Percentiles rank a stretch among this genome's conserved stretches.
Evolutionary conservation across 2,329 filamentous ascomycete species (phyloP).

Genomic region (Ophiostoma triangulosporum): DNA sequence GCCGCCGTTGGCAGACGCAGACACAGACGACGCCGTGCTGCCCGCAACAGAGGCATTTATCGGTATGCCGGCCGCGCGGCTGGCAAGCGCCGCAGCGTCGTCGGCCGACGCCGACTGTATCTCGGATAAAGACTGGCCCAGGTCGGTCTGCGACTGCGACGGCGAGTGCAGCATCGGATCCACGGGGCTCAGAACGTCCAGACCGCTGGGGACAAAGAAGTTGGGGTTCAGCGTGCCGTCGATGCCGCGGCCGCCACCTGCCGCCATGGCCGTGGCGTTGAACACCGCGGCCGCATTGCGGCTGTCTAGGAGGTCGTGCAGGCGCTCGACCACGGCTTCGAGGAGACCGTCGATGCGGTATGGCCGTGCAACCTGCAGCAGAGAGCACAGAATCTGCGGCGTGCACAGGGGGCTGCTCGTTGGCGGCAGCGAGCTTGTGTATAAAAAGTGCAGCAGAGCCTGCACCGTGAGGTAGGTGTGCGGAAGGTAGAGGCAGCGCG

Average conservation of each 20-base stretch:
- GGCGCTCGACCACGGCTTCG: slow-evolving; percentile 80
- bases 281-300: slow-evolving; percentile 94
- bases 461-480: slow-evolving; percentile 85
- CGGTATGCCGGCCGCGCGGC: slow-evolving; percentile 27
- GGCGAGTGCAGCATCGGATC: slow-evolving; percentile 12
- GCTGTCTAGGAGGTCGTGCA: slow-evolving; percentile 81
- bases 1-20: slow-evolving; percentile 15
- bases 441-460: slow-evolving; percentile 81
- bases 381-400: slow-evolving; percentile 87
- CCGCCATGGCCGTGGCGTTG: slow-evolving; percentile 96
- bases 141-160: not conserved
- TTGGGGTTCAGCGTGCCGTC: slow-evolving; percentile 52
- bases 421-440: slow-evolving; percentile 77
- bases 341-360: slow-evolving; percentile 88
- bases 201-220: slow-evolving; percentile 40
- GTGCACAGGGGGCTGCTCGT: slow-evolving; percentile 69
- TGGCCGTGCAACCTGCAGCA: slow-evolving; percentile 82
- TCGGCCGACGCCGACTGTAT: slow-evolving; percentile 9
- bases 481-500: slow-evolving; percentile 79
- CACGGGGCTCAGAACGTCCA: slow-evolving; percentile 25
- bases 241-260: slow-evolving; percentile 77
- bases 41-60: slow-evolving; percentile 33
- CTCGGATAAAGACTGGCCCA: not conserved
- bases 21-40: slow-evolving; percentile 19
- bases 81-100: slow-evolving; percentile 20